Evolutionary conservation across 169 alveolate genomes (phyloP), one percentile per base, ranked within the genome.

Genomic region (Plasmodium yoelii): DNA sequence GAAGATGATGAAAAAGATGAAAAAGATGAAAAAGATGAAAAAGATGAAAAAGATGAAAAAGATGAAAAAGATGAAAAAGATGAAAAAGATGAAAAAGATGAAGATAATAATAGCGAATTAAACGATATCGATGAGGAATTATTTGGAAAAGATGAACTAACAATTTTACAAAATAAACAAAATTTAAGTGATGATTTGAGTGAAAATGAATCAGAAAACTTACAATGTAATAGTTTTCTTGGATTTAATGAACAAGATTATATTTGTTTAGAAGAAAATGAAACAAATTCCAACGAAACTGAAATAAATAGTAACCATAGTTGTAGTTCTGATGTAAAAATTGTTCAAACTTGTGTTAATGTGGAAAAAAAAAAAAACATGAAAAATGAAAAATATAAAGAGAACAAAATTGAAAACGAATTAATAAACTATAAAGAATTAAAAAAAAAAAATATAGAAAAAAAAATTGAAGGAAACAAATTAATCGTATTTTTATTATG

Each of bases 91-190:
- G 55, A 51, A 57, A 13, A 71, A 47, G 47, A 57, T 18, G 1
- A 39, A 22, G 42, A 3, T 34, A 26, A 26, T 44, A 24, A 49
- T 28, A 49, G 15, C 7, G 74, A 63, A 22, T 56, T 63, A 18
- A 80, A 80, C 57, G 90, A 80, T 22, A 80, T 80, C 44, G 90
- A 80, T 47, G 15, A 34, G 53, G 90, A 80, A 55, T 47, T 80
- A 12, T 80, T 80, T 70, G 90, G 90, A 22, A 70, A 67, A 4
- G 90, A 80, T 12, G 90, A 80, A 47, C 24, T 80, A 61, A 26
- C 65, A 70, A 80, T 80, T 44, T 70, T 80, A 71, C 63, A 80
- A 67, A 64, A 59, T n/a, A 22, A 47, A 44, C 56, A 44, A 7
- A 24, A 42, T 8, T 5, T 34, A 24, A 68, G 53, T 47, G 71